These are phyloP conservation scores for Podila epigama DNA, from an alignment of 192 early-diverging fungal genomes.

Conservation along the genomic window DNA sequence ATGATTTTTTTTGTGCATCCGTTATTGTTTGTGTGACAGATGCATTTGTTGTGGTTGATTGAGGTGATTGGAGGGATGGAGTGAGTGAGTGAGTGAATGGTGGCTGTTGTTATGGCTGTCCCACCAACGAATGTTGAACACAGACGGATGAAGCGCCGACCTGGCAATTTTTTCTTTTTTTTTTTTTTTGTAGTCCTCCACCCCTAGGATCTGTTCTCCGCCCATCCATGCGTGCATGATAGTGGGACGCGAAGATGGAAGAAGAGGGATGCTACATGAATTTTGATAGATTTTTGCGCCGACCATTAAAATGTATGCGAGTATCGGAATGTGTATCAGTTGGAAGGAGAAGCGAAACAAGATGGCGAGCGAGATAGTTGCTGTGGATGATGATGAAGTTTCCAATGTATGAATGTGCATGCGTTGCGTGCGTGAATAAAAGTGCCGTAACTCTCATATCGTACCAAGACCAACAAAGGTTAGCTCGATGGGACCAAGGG, in stretches of 20 bases:
- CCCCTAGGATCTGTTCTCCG: conserved; percentile 1
- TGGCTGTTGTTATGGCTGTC: too few species aligned
- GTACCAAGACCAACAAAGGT: conserved; percentile 48
- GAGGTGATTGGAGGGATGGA: too few species aligned
- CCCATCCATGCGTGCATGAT: neutral
- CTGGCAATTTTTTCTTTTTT: neutral
- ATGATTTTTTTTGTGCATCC: neutral
- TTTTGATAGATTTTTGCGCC: too few species aligned
- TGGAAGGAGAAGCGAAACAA: too few species aligned
- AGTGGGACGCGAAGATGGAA: neutral
- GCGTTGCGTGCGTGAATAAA: neutral
- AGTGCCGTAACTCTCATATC: neutral
- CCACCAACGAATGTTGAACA: neutral
- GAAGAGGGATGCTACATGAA: too few species aligned
- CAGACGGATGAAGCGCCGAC: neutral
- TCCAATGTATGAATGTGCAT: too few species aligned
- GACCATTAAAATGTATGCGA: too few species aligned
- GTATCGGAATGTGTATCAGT: too few species aligned
- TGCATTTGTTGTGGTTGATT: neutral
- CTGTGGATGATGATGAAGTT: too few species aligned
- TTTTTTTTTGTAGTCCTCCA: neutral
- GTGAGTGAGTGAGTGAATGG: neutral
- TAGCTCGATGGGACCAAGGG: conserved; percentile 37
- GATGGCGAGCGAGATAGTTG: too few species aligned
- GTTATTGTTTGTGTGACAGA: neutral